These are phyloP conservation scores for Coemansia sp. DNA, from an alignment of 192 early-diverging fungal species.

Conservation along the genomic window DNA sequence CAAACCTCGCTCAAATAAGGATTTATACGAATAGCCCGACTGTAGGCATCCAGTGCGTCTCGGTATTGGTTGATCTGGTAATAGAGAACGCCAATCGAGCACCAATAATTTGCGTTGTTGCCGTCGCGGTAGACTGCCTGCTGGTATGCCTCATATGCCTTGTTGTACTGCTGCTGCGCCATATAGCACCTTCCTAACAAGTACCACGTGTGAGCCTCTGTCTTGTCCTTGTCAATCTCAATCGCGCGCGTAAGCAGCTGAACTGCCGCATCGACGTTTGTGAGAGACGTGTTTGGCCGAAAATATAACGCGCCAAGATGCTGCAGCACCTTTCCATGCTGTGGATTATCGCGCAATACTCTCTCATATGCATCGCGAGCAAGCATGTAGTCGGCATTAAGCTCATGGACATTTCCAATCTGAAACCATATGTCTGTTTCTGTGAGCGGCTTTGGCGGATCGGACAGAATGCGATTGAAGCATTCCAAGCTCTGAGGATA, in stretches of 20 bases:
- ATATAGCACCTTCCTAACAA: slow-evolving; percentile 95
- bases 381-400: slow-evolving; percentile 77
- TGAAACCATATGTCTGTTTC: slow-evolving; percentile 99
- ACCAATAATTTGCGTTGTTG: slow-evolving; percentile 96
- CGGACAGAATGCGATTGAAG: slow-evolving; percentile 85
- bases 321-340: slow-evolving; percentile 93
- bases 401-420: slow-evolving; percentile 95
- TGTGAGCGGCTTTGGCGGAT: slow-evolving; percentile 91
- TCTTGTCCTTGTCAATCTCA: slow-evolving; percentile 75
- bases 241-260: slow-evolving; percentile 80
- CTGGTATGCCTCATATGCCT: slow-evolving; percentile 97
- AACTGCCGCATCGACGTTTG: slow-evolving; percentile 83
- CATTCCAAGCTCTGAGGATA: slow-evolving; percentile 62
- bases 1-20: slow-evolving; percentile 96
- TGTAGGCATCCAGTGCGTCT: slow-evolving; percentile 97
- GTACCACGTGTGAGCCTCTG: slow-evolving; percentile 94
- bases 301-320: slow-evolving; percentile 98
- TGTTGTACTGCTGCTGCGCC: slow-evolving; percentile 89
- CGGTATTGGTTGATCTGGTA: slow-evolving; percentile 93
- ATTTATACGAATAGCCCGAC: slow-evolving; percentile 89
- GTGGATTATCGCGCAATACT: slow-evolving; percentile 84
- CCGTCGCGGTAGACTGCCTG: slow-evolving; percentile 93
- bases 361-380: slow-evolving; percentile 93
- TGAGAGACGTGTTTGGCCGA: slow-evolving; percentile 77
- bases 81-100: slow-evolving; percentile 97